Conservation (phyloP, 306 rosid genomes). For the Cucumis hystrix region DNA sequence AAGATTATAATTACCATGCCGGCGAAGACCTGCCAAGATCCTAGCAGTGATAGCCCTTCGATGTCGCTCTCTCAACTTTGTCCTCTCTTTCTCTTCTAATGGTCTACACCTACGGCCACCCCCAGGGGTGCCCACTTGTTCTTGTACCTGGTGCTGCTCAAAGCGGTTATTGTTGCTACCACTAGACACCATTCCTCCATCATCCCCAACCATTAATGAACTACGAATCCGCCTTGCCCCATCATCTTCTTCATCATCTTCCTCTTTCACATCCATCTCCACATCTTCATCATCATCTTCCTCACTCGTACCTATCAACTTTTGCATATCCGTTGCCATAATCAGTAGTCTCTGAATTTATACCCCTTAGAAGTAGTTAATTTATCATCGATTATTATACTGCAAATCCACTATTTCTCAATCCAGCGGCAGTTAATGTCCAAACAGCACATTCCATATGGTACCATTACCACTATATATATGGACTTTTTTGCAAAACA, state of each 20-base stretch:
- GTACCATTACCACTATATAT: background rate
- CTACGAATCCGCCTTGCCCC: constrained; percentile 30
- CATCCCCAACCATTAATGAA: constrained; percentile 40
- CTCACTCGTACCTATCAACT: constrained; percentile 62
- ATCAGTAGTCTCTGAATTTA: background rate
- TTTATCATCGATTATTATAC: background rate
- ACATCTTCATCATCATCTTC: constrained; percentile 89
- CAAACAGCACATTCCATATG: background rate
- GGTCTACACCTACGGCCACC: constrained; percentile 94
- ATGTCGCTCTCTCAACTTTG: constrained; percentile 94
- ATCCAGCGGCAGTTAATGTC: background rate
- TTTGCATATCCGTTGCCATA: constrained; percentile 75
- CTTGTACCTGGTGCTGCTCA: constrained; percentile 52
- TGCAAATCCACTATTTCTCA: background rate
- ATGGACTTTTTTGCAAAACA: background rate
- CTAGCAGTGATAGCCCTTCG: constrained; percentile 95
- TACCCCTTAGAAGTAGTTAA: background rate
- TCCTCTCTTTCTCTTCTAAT: constrained; percentile 88
- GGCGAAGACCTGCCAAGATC: constrained; percentile 91
- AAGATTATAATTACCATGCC: constrained; percentile 96
- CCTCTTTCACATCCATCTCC: constrained; percentile 88
- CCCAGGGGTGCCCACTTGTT: constrained; percentile 58
- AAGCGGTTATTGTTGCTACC: constrained; percentile 35
- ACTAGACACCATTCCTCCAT: constrained; percentile 47
- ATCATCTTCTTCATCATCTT: constrained; percentile 48